Percentiles rank a stretch among this genome's conserved stretches.
Evolutionary conservation across 164 flowering plant species (phyloP).

Genomic region (Protea cynaroides): DNA sequence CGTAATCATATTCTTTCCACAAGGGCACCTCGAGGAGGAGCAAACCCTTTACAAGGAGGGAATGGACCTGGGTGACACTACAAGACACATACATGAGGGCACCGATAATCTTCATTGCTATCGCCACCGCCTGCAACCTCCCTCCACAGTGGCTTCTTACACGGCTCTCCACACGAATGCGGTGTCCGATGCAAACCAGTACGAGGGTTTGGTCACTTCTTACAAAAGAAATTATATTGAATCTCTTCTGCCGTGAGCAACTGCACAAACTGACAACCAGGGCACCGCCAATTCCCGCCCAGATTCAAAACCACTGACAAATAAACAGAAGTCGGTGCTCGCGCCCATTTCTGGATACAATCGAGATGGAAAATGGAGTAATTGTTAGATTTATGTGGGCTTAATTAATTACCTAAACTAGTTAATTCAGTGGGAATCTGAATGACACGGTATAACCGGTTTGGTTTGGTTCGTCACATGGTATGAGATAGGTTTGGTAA

Average conservation of each 20-base stretch:
- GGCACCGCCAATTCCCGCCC: constrained; percentile 92
- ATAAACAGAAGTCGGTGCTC: constrained; percentile 85
- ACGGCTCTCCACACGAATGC: constrained; percentile 94
- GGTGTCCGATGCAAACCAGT: constrained; percentile 86
- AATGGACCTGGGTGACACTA: constrained; percentile 99
- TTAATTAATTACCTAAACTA: too few species aligned
- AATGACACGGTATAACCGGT: too few species aligned
- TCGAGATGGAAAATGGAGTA: constrained; percentile 74
- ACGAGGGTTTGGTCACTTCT: constrained; percentile 76
- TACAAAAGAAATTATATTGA: constrained; percentile 79
- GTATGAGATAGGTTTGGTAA: too few species aligned
- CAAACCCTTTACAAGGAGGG: constrained; percentile 96
- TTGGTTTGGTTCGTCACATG: too few species aligned
- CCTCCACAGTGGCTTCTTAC: constrained; percentile 74
- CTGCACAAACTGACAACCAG: constrained; percentile 94
- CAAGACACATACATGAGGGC: constrained; percentile 88
- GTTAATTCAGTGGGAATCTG: too few species aligned
- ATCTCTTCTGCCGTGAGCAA: constrained; percentile 59
- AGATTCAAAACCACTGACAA: constrained; percentile 64
- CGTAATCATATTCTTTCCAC: constrained; percentile 73
- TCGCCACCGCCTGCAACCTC: constrained; percentile 19
- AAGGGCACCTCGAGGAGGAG: constrained; percentile 79
- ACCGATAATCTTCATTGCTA: constrained; percentile 39
- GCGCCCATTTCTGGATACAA: constrained; percentile 94
- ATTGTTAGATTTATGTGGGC: too few species aligned